Evolutionary conservation across 2,329 filamentous ascomycete species (phyloP).

Genomic region (Fusarium sp.): DNA sequence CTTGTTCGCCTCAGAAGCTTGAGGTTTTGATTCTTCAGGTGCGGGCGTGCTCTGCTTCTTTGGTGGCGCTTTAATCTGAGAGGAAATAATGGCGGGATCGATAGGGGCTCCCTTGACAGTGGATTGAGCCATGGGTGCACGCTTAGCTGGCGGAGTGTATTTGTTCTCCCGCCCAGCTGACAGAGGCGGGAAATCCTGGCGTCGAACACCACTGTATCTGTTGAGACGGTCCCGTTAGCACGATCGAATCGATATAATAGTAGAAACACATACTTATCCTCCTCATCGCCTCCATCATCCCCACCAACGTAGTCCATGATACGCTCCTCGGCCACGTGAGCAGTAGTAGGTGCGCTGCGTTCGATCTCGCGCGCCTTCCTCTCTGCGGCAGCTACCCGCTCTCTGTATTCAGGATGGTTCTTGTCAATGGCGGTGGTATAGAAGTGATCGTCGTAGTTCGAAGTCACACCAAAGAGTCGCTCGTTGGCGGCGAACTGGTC

Average conservation of each 20-base stretch:
- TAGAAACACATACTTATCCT: conserved; percentile 78
- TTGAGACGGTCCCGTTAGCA: conserved; percentile 37
- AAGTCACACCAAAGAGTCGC: conserved; percentile 85
- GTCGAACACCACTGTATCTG: conserved; percentile 91
- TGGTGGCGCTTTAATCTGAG: conserved; percentile 71
- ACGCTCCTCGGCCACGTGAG: conserved; percentile 91
- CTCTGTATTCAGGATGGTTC: conserved; percentile 82
- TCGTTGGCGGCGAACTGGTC: conserved; percentile 96
- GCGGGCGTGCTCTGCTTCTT: conserved; percentile 51
- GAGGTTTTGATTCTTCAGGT: conserved; percentile 44
- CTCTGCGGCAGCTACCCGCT: conserved; percentile 81
- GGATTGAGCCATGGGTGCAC: conserved; percentile 79
- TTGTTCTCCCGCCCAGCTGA: conserved; percentile 67
- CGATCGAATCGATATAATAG: background rate
- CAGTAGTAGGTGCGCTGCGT: conserved; percentile 75
- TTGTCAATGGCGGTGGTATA: conserved; percentile 95
- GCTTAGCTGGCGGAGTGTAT: conserved; percentile 90
- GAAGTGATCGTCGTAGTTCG: conserved; percentile 91
- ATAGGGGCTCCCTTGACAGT: conserved; percentile 81
- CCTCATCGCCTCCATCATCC: conserved; percentile 78
- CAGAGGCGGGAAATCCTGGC: conserved; percentile 78
- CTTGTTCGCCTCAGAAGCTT: conserved; percentile 45
- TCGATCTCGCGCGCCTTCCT: conserved; percentile 92
- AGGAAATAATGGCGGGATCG: conserved; percentile 90
- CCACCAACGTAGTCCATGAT: conserved; percentile 75